Conservation (phyloP, 352 stramenopile species). For the Globisporangium carolinianum region DNA sequence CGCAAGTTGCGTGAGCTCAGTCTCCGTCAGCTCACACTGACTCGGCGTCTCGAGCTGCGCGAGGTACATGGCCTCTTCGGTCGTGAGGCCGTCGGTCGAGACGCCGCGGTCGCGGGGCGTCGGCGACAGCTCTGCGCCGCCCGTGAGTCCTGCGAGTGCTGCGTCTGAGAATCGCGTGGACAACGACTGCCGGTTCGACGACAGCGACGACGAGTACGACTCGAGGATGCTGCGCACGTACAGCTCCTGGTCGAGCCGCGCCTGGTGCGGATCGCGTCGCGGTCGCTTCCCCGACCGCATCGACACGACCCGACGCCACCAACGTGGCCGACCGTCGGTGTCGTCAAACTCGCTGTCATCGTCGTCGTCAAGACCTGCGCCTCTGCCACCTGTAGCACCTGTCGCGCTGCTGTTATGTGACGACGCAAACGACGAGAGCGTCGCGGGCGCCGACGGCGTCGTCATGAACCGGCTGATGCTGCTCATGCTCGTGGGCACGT, state of each 20-base stretch:
- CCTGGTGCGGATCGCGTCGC: constrained; percentile 10
- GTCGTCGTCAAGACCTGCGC: not conserved
- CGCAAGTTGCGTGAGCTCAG: constrained; percentile 6
- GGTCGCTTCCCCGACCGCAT: constrained; percentile 21
- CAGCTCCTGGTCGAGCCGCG: constrained; percentile 47
- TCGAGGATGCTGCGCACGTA: constrained; percentile 72
- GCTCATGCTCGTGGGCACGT: constrained; percentile 1
- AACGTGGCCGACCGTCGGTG: constrained; percentile 13
- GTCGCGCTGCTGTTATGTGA: not conserved
- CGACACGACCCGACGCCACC: constrained; percentile 31
- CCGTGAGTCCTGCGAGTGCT: constrained; percentile 5
- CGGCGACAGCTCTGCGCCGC: constrained; percentile 16
- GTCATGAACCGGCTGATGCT: constrained; percentile 12
- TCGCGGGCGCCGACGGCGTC: constrained; percentile 2
- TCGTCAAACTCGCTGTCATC: constrained; percentile 19
- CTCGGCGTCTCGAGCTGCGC: constrained; percentile 18
- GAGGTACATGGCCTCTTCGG: constrained; percentile 14
- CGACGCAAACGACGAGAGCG: constrained; percentile 14
- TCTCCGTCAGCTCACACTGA: constrained; percentile 4
- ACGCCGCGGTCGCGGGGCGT: constrained; percentile 4
- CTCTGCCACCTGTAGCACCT: too few species aligned
- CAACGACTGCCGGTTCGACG: constrained; percentile 48
- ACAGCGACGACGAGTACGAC: constrained; percentile 68
- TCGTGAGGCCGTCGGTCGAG: constrained; percentile 5
- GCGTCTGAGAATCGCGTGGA: constrained; percentile 19